Evolutionary conservation across 148 eudicot genomes (phyloP).

Genomic region (Bassia scoparia): DNA sequence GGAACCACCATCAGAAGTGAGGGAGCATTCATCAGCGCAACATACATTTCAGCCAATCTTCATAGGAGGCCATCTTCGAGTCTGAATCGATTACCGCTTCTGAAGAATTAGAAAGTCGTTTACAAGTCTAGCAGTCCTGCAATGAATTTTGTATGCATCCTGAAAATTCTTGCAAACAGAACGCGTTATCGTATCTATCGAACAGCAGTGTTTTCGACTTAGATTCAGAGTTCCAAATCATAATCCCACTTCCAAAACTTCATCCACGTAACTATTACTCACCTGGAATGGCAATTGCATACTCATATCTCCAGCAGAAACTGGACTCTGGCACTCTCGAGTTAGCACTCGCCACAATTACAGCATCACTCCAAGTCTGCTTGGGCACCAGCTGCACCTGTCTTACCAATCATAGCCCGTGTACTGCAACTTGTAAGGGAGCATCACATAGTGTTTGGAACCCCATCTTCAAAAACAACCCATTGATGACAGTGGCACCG

Average conservation of each 20-base stretch:
- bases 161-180: too few species aligned
- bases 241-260: too few species aligned
- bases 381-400: slow-evolving; percentile 60
- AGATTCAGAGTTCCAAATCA: too few species aligned
- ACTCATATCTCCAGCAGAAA: slow-evolving; percentile 93
- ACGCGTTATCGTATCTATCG: too few species aligned
- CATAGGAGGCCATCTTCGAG: slow-evolving; percentile 80
- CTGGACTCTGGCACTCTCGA: slow-evolving; percentile 86
- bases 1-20: slow-evolving; percentile 97
- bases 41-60: slow-evolving; percentile 93
- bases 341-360: slow-evolving; percentile 94
- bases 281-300: slow-evolving; percentile 94
- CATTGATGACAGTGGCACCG: slow-evolving; percentile 83
- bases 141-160: too few species aligned
- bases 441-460: slow-evolving; percentile 35
- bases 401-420: slow-evolving; percentile 68
- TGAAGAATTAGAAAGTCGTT: slow-evolving; percentile 6
- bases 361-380: slow-evolving; percentile 77
- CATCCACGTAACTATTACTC: neutral
- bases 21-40: slow-evolving; percentile 95
- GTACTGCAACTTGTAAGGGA: slow-evolving; percentile 72
- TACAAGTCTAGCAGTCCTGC: neutral
- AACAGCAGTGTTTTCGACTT: too few species aligned
- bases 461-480: slow-evolving; percentile 85
- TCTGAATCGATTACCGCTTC: slow-evolving; percentile 87